A percentile compares a stretch with the other conserved stretches of the same genome.
These are phyloP conservation scores for Setaria viridis DNA, from an alignment of 202 grass and related monocot species.

Conservation along the genomic window DNA sequence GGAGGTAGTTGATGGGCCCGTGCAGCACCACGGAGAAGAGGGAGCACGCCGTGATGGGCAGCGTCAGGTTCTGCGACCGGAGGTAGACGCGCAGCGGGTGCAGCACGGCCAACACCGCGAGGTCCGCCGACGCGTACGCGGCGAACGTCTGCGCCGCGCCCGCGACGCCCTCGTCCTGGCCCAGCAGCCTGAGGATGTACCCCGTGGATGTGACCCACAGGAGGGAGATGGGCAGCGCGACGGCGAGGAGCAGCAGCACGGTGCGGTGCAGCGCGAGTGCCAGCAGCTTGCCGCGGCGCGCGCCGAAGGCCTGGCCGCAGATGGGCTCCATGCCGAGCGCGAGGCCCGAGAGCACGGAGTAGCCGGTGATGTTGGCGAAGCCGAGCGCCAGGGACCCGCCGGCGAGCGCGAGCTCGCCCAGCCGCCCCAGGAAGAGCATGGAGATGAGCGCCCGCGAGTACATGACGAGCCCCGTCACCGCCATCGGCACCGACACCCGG, in stretches of 20 bases:
- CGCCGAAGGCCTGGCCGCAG: conserved; percentile 95
- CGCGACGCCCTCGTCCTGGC: conserved; percentile 79
- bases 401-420: conserved; percentile 82
- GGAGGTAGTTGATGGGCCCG: conserved; percentile 86
- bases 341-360: conserved; percentile 87
- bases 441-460: conserved; percentile 95
- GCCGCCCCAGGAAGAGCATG: conserved; percentile 86
- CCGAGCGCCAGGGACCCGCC: conserved; percentile 87
- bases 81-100: conserved; percentile 94
- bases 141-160: conserved; percentile 72
- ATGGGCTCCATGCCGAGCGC: conserved; percentile 99
- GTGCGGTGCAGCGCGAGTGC: conserved; percentile 86
- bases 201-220: conserved; percentile 76
- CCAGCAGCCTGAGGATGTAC: conserved; percentile 55
- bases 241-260: conserved; percentile 77
- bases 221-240: conserved; percentile 74
- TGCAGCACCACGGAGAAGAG: conserved; percentile 83
- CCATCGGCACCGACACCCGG: conserved; percentile 74
- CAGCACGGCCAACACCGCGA: conserved; percentile 77
- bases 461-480: conserved; percentile 82
- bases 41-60: conserved; percentile 90
- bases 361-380: conserved; percentile 98
- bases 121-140: conserved; percentile 69
- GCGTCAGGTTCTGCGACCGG: conserved; percentile 80
- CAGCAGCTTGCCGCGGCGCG: conserved; percentile 66